phyloP scores from a whole-genome alignment of 177 flowering plant species.

The Viscum album region DNA sequence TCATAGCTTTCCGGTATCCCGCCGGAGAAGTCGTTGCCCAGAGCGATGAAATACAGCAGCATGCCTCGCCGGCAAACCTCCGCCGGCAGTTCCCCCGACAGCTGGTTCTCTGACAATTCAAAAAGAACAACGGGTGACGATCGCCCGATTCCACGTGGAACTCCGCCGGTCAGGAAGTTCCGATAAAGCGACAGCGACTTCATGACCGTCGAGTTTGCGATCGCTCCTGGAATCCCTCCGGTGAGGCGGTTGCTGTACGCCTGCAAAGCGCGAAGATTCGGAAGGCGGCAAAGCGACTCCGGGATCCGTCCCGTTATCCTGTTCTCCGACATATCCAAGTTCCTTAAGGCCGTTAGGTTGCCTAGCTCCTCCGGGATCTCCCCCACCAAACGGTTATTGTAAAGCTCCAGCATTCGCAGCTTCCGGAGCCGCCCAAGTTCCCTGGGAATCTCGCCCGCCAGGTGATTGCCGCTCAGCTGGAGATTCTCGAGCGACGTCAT shows the following conservation, averaged over 20 bases:
- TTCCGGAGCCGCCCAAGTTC: conserved; percentile 55
- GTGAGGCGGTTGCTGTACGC: conserved; percentile 71
- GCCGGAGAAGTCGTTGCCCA: conserved; percentile 62
- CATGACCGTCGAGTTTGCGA: conserved; percentile 55
- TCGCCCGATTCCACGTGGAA: conserved; percentile 52
- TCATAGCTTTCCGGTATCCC: conserved; percentile 49
- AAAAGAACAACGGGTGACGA: conserved; percentile 35
- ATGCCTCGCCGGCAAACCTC: conserved; percentile 58
- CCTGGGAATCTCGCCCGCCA: conserved; percentile 46
- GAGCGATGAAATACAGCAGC: conserved; percentile 44
- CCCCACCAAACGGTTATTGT: conserved; percentile 48
- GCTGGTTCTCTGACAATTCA: conserved; percentile 66
- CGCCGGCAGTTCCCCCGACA: conserved; percentile 58
- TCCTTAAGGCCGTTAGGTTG: conserved; percentile 52
- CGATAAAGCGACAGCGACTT: conserved; percentile 43
- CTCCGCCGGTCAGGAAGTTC: conserved; percentile 53
- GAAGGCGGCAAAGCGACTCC: conserved; percentile 51
- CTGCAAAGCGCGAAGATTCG: conserved; percentile 49
- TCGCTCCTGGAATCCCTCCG: conserved; percentile 52
- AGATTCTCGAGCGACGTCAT: conserved; percentile 65
- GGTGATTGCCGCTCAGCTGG: conserved; percentile 60
- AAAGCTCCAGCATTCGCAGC: conserved; percentile 58
- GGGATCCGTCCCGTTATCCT: conserved; percentile 55
- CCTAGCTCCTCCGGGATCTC: conserved; percentile 68
- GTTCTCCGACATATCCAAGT: conserved; percentile 71